These are phyloP conservation scores for Chalara sp. DNA, from an alignment of 2,329 filamentous ascomycete species.

Conservation along the genomic window DNA sequence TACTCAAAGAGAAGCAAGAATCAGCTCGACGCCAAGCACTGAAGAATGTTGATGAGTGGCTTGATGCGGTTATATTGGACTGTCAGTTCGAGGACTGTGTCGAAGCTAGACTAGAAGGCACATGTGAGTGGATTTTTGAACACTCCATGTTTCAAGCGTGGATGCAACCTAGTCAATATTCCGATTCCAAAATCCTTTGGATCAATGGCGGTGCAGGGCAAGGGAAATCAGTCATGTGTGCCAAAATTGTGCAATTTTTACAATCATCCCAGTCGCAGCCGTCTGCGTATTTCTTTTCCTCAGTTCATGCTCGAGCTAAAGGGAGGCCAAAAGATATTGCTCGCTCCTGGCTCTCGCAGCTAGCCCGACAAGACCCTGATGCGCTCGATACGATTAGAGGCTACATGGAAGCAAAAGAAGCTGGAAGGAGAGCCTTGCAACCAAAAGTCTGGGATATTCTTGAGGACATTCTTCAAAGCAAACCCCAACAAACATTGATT, in stretches of 20 bases:
- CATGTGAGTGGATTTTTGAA: constrained; percentile 1
- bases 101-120: neutral
- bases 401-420: too few species aligned
- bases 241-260: constrained; percentile 4
- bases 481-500: constrained; percentile 7
- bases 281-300: constrained; percentile 4
- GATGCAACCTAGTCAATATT: constrained; percentile 1
- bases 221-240: constrained; percentile 5
- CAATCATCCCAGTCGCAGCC: neutral
- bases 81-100: constrained; percentile 1
- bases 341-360: constrained; percentile 6
- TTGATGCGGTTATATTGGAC: constrained; percentile 1
- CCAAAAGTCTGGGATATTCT: neutral
- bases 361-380: neutral
- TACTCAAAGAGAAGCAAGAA: neutral
- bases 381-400: neutral
- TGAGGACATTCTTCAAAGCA: neutral
- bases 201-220: constrained; percentile 5
- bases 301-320: constrained; percentile 1
- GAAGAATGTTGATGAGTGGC: constrained; percentile 2
- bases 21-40: neutral
- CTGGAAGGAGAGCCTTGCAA: neutral
- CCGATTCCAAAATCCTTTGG: constrained; percentile 3
- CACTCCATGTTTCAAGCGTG: neutral
- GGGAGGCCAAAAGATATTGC: constrained; percentile 2